phyloP scores from a whole-genome alignment of 164 flowering plant species.

The Houttuynia cordata region DNA sequence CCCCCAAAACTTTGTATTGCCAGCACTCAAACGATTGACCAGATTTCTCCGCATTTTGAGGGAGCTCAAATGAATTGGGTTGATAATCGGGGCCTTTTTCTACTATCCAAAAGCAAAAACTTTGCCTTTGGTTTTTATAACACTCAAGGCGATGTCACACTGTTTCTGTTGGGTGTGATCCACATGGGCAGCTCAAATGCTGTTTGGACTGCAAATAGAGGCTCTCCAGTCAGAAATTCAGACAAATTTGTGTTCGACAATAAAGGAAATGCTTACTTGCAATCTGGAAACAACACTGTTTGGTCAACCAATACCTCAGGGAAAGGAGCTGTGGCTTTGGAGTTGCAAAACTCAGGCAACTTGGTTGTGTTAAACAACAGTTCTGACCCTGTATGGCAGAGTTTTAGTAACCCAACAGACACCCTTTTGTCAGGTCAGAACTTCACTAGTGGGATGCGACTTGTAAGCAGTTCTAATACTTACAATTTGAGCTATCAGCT shows the following conservation, averaged over 20 bases:
- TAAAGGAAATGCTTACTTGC: conserved; percentile 34
- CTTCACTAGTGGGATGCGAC: conserved; percentile 33
- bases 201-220: conserved; percentile 54
- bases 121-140: conserved; percentile 34
- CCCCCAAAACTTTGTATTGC: conserved; percentile 7
- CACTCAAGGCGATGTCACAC: conserved; percentile 14
- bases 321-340: conserved; percentile 28
- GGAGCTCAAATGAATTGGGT: conserved; percentile 41
- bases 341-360: conserved; percentile 36
- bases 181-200: conserved; percentile 22
- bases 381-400: conserved; percentile 34
- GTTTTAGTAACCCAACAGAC: conserved; percentile 43
- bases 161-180: conserved; percentile 24
- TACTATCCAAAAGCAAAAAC: conserved; percentile 26
- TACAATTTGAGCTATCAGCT: conserved; percentile 19
- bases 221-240: conserved; percentile 19
- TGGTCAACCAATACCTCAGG: conserved; percentile 41
- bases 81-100: conserved; percentile 31
- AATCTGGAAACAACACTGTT: conserved; percentile 9
- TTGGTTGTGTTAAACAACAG: conserved; percentile 27
- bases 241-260: conserved; percentile 36
- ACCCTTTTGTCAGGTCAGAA: conserved; percentile 43
- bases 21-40: conserved; percentile 11
- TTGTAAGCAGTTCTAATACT: conserved; percentile 21
- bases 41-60: conserved; percentile 19